These are phyloP conservation scores for Waltergamsia citrina DNA, from an alignment of 2,329 filamentous ascomycete species.

Conservation along the genomic window DNA sequence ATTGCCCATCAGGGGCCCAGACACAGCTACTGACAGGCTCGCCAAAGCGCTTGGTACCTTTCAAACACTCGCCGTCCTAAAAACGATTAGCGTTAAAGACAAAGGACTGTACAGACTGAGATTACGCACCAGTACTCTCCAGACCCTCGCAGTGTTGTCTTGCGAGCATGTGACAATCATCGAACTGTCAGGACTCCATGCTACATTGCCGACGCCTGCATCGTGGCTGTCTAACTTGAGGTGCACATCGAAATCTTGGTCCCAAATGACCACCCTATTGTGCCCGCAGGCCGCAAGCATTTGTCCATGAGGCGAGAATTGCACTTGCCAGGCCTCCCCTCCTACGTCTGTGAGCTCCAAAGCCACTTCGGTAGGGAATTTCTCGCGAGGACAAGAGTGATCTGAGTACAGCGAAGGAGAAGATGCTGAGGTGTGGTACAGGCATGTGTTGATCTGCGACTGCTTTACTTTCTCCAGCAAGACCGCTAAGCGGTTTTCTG, in stretches of 20 bases:
- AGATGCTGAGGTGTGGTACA: constrained; percentile 75
- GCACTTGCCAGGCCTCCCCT: constrained; percentile 85
- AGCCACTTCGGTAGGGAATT: constrained; percentile 68
- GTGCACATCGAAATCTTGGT: constrained; percentile 60
- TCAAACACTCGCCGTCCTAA: constrained; percentile 54
- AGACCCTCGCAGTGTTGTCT: constrained; percentile 65
- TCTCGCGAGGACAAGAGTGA: constrained; percentile 69
- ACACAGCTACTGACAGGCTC: constrained; percentile 82
- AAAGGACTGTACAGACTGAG: background rate
- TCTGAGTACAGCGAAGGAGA: constrained; percentile 84
- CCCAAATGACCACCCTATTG: constrained; percentile 73
- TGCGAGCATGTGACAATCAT: constrained; percentile 77
- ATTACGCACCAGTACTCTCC: constrained; percentile 56
- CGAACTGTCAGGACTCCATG: constrained; percentile 87
- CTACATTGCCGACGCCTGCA: constrained; percentile 64
- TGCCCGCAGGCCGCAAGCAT: constrained; percentile 75
- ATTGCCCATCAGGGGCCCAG: constrained; percentile 73
- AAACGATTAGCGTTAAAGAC: constrained; percentile 12
- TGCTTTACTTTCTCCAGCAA: constrained; percentile 78
- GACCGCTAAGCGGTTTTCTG: constrained; percentile 75
- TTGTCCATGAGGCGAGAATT: constrained; percentile 81
- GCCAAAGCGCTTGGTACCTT: constrained; percentile 59
- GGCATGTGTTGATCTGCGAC: constrained; percentile 70
- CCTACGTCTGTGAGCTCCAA: constrained; percentile 62
- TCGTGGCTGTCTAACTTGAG: constrained; percentile 57